Evolutionary conservation across 1,284 basidiomycete species (phyloP), one percentile per base, ranked within the genome.

Genomic region (Vanrija humicola): DNA sequence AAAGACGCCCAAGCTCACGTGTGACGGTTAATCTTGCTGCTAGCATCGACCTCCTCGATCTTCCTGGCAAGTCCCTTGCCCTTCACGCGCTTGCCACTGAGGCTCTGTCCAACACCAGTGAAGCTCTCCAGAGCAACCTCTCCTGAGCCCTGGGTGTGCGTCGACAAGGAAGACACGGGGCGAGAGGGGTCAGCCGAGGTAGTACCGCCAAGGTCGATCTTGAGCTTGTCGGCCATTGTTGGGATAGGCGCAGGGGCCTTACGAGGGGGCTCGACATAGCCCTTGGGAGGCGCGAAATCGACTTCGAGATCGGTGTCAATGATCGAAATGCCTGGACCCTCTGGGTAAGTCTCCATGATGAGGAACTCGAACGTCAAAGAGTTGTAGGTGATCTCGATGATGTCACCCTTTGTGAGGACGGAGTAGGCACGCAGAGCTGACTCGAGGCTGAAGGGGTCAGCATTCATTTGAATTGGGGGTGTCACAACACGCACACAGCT

Each of bases 211-310:
- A 93, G 78, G 70, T 98, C 92, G 59, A 99, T 98, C 73, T 93
- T 93, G 54, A 98, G 83, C 77, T 97, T 98, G 50, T 89, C 89
- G 0, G 95, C 94, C 95, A 99, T 98, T 2, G 94, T 98, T 9
- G 89, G 77, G 9, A 87, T 86, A 2, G 93, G 86, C 2, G 85
- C 83, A 2, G 88, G 83, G 52, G 89, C 89, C 6, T 88, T 87
- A 42, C 88, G 84, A 62, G 90, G 86, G 0, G 95, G 96, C 74
- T 98, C 96, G 21, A 95, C 89, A 64, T 85, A 85, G 28, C 83
- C 83, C 48, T 81, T 78, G 1, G 83, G 83, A 6, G 82, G 73
- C 0, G 79, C 83, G 66, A 84, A 84, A 65, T 84, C 83, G 55
- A 84, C 82, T 60, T 73, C 69, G 0, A 99, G 83, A 81, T 99